A percentile compares a stretch with the other conserved stretches of the same genome.
These are phyloP conservation scores for Tolypocladium amazonense DNA, from an alignment of 2,329 filamentous ascomycete genomes.

Conservation along the genomic window DNA sequence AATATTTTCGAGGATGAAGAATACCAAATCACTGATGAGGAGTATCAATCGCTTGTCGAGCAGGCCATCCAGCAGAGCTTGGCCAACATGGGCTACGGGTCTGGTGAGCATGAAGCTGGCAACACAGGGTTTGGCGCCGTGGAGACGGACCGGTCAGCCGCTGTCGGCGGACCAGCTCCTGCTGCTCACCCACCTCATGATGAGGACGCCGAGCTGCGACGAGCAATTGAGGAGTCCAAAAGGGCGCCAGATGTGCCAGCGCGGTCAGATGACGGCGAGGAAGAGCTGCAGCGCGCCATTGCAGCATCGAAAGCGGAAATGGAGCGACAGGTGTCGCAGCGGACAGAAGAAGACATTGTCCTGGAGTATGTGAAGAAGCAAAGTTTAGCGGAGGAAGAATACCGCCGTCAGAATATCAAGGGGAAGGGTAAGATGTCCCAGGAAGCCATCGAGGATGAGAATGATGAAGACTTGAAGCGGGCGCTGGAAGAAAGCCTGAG, in stretches of 20 bases:
- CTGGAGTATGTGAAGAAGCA: slow-evolving; percentile 71
- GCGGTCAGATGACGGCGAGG: slow-evolving; percentile 26
- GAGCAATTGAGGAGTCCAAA: slow-evolving; percentile 30
- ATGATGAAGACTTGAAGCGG: slow-evolving; percentile 44
- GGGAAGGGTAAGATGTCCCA: slow-evolving; percentile 19
- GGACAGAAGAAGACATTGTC: slow-evolving; percentile 61
- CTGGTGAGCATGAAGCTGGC: slow-evolving; percentile 9
- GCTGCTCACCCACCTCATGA: neutral
- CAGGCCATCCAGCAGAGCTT: slow-evolving; percentile 45
- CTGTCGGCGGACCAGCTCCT: neutral
- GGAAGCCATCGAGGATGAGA: slow-evolving; percentile 22
- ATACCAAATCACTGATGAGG: slow-evolving; percentile 41
- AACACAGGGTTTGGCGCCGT: slow-evolving; percentile 7
- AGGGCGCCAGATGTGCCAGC: slow-evolving; percentile 9
- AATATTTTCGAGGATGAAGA: slow-evolving; percentile 27
- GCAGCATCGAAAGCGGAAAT: slow-evolving; percentile 32
- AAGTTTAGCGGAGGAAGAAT: slow-evolving; percentile 58
- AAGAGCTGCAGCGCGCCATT: slow-evolving; percentile 35
- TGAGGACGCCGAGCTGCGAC: slow-evolving; percentile 26
- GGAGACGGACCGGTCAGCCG: neutral
- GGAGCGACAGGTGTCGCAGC: slow-evolving; percentile 28
- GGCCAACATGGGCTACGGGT: slow-evolving; percentile 5
- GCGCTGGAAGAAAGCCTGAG: slow-evolving; percentile 47
- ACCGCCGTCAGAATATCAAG: slow-evolving; percentile 21
- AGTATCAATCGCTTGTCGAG: slow-evolving; percentile 46